Base-by-base conservation (phyloP, 1,139 yeast species). In the Meyerozyma sp. region DNA sequence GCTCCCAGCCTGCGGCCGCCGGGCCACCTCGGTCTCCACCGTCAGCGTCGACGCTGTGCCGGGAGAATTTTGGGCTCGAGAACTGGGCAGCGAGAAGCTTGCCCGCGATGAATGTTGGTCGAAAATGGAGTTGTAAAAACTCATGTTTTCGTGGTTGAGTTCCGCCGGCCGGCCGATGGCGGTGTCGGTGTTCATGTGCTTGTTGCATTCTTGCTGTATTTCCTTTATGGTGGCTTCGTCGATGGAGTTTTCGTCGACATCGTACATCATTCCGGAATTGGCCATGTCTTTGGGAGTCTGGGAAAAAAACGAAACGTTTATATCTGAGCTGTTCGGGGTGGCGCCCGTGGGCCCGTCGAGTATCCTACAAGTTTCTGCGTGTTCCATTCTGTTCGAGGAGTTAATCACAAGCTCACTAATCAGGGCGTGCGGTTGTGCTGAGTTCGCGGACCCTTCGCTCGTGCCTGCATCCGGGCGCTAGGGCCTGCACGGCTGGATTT, bases 81-180 rank as follows among this genome's bases (percentile, higher is more conserved):
- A 35, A 28, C 13, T 8, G 14, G 36, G 39, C 25, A 11, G 21
- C n/a, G 39, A 36, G 29, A 8, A 39, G 36, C 45, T 46, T 16
- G 45, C 42, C 8, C 46, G 20, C 38, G 49, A 41, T 34, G 43
- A 43, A 11, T 48, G 13, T 40, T 18, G 10, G 2, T 18, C 37
- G 11, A 34, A 18, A 10, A 21, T 34, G 26, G 25, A 21, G 34
- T 48, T 43, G 42, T 41, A 40, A 20, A 42, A 13, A 20, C 25
- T 29, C 43, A 46, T 40, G 41, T 42, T 34, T 16, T 46, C 49
- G 16, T 44, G 44, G 29, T 44, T 46, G 32, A 46, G 41, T 10
- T 42, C 43, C 11, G 27, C 6, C n/a, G n/a, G n/a, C n/a, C n/a
- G n/a, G n/a, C n/a, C n/a, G n/a, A n/a, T n/a, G n/a, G n/a, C n/a